phyloP scores from a whole-genome alignment of 306 rosid genomes.

The Ormosia emarginata region DNA sequence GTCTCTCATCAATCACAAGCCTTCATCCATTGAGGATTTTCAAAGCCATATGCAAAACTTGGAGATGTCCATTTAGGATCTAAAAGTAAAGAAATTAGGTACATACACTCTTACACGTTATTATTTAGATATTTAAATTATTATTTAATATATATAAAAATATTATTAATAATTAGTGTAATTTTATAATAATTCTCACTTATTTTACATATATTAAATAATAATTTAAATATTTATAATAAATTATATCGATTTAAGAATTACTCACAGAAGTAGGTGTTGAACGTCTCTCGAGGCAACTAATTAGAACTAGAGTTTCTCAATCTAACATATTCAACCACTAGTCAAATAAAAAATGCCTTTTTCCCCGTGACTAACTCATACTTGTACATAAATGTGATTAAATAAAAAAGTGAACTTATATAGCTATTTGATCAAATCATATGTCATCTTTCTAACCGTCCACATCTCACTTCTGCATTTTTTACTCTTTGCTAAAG shows the following conservation, averaged over 20 bases:
- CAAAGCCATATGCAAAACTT: conserved; percentile 4
- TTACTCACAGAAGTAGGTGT: conserved; percentile 19
- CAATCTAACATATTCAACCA: conserved; percentile 34
- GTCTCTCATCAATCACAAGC: conserved; percentile 14
- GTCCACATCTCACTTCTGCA: neutral
- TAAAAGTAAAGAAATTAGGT: no score
- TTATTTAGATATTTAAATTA: no score
- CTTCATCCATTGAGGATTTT: neutral
- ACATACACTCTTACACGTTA: no score
- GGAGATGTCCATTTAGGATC: conserved; percentile 27
- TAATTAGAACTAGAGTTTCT: conserved; percentile 32
- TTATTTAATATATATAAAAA: no score
- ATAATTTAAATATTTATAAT: no score
- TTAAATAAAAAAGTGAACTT: neutral
- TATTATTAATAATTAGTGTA: no score
- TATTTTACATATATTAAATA: no score
- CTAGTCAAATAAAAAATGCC: neutral
- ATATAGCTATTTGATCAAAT: neutral
- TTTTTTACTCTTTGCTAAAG: neutral
- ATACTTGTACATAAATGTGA: conserved; percentile 21
- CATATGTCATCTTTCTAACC: neutral
- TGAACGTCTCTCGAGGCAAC: conserved; percentile 20
- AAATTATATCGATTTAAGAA: no score
- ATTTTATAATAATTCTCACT: no score
- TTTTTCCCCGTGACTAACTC: neutral